phyloP scores from a whole-genome alignment of 1,284 basidiomycete species.

The Cutaneotrichosporon cavernicola region DNA sequence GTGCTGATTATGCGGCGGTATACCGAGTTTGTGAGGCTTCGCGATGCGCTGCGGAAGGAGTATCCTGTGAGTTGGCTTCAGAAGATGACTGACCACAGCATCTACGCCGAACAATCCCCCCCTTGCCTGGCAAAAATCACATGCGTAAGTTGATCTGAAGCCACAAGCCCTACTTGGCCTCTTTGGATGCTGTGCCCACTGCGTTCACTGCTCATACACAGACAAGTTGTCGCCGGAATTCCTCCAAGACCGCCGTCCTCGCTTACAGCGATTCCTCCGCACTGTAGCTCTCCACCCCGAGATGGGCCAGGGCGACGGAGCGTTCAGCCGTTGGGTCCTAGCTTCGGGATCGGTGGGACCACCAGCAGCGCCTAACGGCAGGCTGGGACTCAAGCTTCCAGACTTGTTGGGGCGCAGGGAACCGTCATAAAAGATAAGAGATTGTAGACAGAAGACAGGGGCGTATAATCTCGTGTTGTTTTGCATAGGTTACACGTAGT shows the following conservation, averaged over 20 bases:
- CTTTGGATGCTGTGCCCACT: neutral
- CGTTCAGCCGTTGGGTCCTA: slow-evolving; percentile 41
- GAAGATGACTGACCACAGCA: slow-evolving; percentile 25
- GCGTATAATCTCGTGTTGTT: no score
- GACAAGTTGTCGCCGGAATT: slow-evolving; percentile 47
- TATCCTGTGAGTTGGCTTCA: slow-evolving; percentile 35
- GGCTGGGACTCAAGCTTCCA: neutral
- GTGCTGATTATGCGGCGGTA: slow-evolving; percentile 44
- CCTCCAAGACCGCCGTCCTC: slow-evolving; percentile 41
- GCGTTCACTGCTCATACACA: slow-evolving; percentile 13
- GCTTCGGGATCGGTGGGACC: neutral
- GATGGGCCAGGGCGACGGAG: slow-evolving; percentile 41
- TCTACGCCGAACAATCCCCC: slow-evolving; percentile 38
- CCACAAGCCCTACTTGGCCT: neutral
- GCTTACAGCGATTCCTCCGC: slow-evolving; percentile 45
- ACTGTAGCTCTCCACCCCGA: slow-evolving; percentile 48
- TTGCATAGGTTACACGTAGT: no score
- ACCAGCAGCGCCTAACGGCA: neutral
- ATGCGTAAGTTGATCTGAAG: slow-evolving; percentile 32
- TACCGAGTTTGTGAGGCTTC: slow-evolving; percentile 45
- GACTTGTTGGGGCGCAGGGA: neutral
- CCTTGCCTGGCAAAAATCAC: slow-evolving; percentile 47
- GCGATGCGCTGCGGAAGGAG: slow-evolving; percentile 26
- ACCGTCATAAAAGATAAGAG: no score
- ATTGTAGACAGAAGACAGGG: no score